A percentile compares a stretch with the other conserved stretches of the same genome.
These are phyloP conservation scores for Pontederia paniculata DNA, from an alignment of 176 grass and related monocot genomes.

Conservation along the genomic window DNA sequence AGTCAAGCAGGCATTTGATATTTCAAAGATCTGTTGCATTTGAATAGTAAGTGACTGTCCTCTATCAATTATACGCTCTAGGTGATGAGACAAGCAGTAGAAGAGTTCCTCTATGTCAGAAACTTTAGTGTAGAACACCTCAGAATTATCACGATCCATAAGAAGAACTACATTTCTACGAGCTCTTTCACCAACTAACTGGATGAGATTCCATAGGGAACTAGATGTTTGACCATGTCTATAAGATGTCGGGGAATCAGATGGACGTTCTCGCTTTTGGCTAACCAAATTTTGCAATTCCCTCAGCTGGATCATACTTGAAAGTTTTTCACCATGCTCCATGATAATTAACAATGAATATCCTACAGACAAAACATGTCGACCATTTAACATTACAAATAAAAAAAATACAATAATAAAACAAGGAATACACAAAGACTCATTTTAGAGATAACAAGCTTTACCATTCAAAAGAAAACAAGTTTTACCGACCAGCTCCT, in stretches of 20 bases:
- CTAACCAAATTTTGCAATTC: constrained; percentile 73
- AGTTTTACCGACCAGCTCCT: no score
- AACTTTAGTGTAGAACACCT: constrained; percentile 97
- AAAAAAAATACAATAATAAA: not conserved
- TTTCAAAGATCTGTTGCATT: constrained; percentile 57
- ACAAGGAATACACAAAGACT: not conserved
- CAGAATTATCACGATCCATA: constrained; percentile 96
- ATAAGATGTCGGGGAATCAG: constrained; percentile 30
- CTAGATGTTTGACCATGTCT: constrained; percentile 37
- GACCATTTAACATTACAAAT: not conserved
- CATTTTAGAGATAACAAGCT: no score
- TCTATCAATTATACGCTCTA: constrained; percentile 58
- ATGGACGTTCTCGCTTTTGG: constrained; percentile 32
- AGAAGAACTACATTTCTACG: constrained; percentile 85
- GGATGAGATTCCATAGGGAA: constrained; percentile 83
- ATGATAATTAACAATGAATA: constrained; percentile 76
- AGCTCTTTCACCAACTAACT: constrained; percentile 91
- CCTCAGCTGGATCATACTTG: constrained; percentile 76
- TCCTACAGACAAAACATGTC: constrained; percentile 26
- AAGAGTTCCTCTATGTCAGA: constrained; percentile 87
- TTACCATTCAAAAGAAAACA: no score
- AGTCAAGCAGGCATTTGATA: constrained; percentile 64
- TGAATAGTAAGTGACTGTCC: constrained; percentile 47
- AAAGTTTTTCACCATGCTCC: constrained; percentile 98
- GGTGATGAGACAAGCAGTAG: constrained; percentile 70